Percentiles rank a stretch among this genome's conserved stretches.
These are phyloP conservation scores for Knufia fluminis DNA, from an alignment of 2,329 filamentous ascomycete genomes.

Conservation along the genomic window DNA sequence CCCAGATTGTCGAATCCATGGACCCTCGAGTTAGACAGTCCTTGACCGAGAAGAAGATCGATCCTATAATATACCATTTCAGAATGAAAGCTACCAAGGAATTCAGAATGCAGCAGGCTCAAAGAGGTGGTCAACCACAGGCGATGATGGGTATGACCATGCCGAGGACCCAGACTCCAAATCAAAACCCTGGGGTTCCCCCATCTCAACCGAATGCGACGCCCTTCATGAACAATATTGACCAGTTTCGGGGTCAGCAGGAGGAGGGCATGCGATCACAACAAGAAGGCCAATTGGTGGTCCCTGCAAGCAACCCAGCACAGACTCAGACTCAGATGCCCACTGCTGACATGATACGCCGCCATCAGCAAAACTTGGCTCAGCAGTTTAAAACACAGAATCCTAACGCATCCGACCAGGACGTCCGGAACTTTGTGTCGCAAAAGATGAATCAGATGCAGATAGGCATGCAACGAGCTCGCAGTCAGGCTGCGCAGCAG, in stretches of 20 bases:
- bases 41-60: conserved; percentile 36
- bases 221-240: conserved; percentile 39
- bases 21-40: conserved; percentile 40
- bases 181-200: conserved; percentile 31
- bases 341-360: conserved; percentile 32
- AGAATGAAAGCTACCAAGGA: conserved; percentile 39
- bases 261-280: conserved; percentile 52
- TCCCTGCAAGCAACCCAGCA: conserved; percentile 47
- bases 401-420: conserved; percentile 34
- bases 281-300: conserved; percentile 53
- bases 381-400: conserved; percentile 32
- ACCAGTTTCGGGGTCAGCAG: conserved; percentile 52
- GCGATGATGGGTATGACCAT: conserved; percentile 31
- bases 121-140: conserved; percentile 25
- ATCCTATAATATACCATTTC: conserved; percentile 44
- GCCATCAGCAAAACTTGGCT: conserved; percentile 34
- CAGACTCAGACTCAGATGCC: conserved; percentile 28
- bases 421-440: conserved; percentile 33
- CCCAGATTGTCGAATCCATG: conserved; percentile 42
- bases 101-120: conserved; percentile 30
- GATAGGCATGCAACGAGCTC: conserved; percentile 16
- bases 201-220: conserved; percentile 27
- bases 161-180: conserved; percentile 34
- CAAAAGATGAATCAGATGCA: conserved; percentile 37
- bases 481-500: conserved; percentile 26